Evolutionary conservation across 768 basidiomycete genomes (phyloP), one percentile per base, ranked within the genome.

Genomic region (Leccinellum luteum): DNA sequence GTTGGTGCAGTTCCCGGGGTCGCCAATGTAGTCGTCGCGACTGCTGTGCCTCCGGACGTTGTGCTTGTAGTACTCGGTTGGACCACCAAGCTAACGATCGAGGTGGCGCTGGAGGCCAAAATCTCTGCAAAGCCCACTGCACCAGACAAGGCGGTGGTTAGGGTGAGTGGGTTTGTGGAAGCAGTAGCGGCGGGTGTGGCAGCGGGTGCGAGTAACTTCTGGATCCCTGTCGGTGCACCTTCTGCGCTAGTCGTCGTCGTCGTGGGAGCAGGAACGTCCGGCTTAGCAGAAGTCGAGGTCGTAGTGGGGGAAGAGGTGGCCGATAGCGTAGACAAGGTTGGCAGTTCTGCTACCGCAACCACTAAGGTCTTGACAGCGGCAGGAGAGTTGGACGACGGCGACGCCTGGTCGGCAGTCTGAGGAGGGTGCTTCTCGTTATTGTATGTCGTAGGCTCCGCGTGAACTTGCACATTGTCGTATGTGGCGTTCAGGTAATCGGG

Each of bases 371-470:
- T 41, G 21, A 35, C 17, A 35, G 0, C 2, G 19, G 12, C 41
- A 19, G 19, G 12, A 41, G 51, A 6, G 21, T n/a, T 19, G 10
- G 52, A 44, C 21, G 48, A 35, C 19, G 54, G 45, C 54, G 54
- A 34, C 19, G 38, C 32, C 35, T 23, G 51, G 30, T 15, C 28
- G n/a, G 17, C n/a, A 8, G 31, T 35, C 30, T 47, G 52, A 30
- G 54, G 57, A 35, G 49, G 41, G 19, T 63, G 45, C 48, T 27
- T 44, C 14, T 62, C 66, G 48, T 66, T 55, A 34, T 66, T 56
- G 34, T 55, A 68, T 27, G 67, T 59, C 32, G 67, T 58, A 7
- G 64, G 65, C 1, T 47, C 57, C 7, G 62, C 65, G 48, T 67
- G 68, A 52, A 69, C 58, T 23, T 63, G 31, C 7, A 55, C 60